Percentiles rank a stretch among this genome's conserved stretches.
Evolutionary conservation across 2,329 filamentous ascomycete genomes (phyloP).

Genomic region (Xylariaceae sp.): DNA sequence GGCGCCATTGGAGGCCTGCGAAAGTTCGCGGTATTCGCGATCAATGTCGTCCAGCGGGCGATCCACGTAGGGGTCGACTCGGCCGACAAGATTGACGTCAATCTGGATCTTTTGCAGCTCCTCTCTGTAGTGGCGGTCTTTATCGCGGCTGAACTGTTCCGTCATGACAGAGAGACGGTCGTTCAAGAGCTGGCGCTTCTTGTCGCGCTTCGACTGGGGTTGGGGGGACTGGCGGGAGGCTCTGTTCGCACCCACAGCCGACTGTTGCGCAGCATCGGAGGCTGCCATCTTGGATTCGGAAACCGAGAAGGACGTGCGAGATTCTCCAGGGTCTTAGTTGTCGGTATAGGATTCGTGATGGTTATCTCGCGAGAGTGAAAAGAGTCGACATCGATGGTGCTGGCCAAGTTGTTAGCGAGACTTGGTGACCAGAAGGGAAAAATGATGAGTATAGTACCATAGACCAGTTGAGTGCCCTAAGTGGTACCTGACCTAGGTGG

Average conservation of each 20-base stretch:
- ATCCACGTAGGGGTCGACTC: constrained; percentile 29
- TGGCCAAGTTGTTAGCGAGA: too few relatives aligned
- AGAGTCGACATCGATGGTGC: too few relatives aligned
- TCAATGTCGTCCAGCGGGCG: constrained; percentile 37
- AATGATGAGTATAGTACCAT: too few relatives aligned
- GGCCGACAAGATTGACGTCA: constrained; percentile 15
- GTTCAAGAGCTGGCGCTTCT: constrained; percentile 73
- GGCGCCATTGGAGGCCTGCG: constrained; percentile 28
- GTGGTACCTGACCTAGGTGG: too few relatives aligned
- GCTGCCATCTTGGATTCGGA: constrained; percentile 11
- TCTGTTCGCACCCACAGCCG: constrained; percentile 10
- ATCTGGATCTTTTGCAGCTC: constrained; percentile 82
- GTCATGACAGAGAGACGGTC: constrained; percentile 72
- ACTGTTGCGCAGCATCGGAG: constrained; percentile 11
- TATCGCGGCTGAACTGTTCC: constrained; percentile 69
- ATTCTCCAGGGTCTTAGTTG: not conserved
- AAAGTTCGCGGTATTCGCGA: constrained; percentile 32
- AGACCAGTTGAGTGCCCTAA: too few relatives aligned
- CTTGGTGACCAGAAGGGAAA: too few relatives aligned
- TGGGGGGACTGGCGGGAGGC: constrained; percentile 14
- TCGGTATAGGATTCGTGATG: too few relatives aligned
- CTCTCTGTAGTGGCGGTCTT: constrained; percentile 77
- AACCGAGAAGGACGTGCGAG: too few relatives aligned
- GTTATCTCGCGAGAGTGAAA: too few relatives aligned
- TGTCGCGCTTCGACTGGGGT: constrained; percentile 50